Conservation (phyloP, 1,139 yeast species). For the Candida neerlandica region DNA sequence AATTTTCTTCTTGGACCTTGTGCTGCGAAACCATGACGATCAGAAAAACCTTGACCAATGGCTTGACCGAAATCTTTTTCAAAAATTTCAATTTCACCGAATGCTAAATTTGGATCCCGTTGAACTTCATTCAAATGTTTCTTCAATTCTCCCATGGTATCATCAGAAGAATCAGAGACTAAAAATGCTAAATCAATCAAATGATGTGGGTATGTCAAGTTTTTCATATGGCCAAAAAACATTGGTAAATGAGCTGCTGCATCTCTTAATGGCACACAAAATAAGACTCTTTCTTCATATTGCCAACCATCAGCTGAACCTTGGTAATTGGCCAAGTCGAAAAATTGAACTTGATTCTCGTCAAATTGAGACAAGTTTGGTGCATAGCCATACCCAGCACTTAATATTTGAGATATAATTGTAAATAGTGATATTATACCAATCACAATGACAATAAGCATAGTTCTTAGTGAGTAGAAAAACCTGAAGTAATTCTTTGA, state of each 20-base stretch:
- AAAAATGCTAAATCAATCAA: constrained; percentile 60
- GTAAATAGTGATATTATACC: constrained; percentile 11
- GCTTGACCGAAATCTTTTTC: constrained; percentile 57
- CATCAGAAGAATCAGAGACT: constrained; percentile 60
- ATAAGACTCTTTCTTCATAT: constrained; percentile 53
- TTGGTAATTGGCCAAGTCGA: constrained; percentile 46
- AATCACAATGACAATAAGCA: constrained; percentile 6
- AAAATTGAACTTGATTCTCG: constrained; percentile 35
- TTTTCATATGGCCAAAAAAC: constrained; percentile 60
- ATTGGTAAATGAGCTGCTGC: constrained; percentile 65
- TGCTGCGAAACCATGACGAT: constrained; percentile 56
- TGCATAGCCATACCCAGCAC: constrained; percentile 17
- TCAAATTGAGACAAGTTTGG: constrained; percentile 28
- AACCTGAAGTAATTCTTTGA: not conserved
- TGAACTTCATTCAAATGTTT: constrained; percentile 48
- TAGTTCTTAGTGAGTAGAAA: constrained; percentile 6
- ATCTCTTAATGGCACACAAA: constrained; percentile 62
- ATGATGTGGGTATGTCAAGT: constrained; percentile 59
- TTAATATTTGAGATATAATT: constrained; percentile 4
- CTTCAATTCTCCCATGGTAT: constrained; percentile 53
- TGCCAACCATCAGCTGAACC: constrained; percentile 58
- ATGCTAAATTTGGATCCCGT: constrained; percentile 46
- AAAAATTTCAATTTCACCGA: constrained; percentile 59
- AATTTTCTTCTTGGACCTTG: constrained; percentile 57
- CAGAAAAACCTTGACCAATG: constrained; percentile 55